phyloP scores from a whole-genome alignment of 331 rosid genomes.

The Acacia pycnantha region DNA sequence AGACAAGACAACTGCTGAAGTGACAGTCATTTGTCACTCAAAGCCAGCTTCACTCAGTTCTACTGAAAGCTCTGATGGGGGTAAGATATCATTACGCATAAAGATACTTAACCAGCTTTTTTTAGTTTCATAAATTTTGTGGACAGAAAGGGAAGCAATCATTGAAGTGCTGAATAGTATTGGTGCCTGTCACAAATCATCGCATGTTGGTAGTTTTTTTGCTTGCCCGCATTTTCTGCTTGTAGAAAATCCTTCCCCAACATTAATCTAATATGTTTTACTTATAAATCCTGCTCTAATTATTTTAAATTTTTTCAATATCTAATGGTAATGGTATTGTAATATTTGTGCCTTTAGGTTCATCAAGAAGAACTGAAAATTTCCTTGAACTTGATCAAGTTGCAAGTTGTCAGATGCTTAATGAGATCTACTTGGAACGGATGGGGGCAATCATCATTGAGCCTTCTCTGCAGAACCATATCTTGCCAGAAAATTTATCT shows the following conservation, averaged over 20 bases:
- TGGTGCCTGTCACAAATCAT: neutral
- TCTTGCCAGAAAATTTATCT: slow-evolving; percentile 33
- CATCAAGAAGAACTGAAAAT: slow-evolving; percentile 88
- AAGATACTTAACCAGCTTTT: neutral
- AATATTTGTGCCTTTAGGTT: slow-evolving; percentile 48
- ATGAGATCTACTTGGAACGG: slow-evolving; percentile 56
- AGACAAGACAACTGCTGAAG: slow-evolving; percentile 61
- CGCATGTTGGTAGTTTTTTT: neutral
- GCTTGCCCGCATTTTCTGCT: neutral
- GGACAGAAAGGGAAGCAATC: slow-evolving; percentile 9
- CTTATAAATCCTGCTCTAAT: neutral
- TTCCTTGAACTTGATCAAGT: slow-evolving; percentile 72
- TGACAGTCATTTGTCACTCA: slow-evolving; percentile 81
- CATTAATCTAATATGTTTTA: slow-evolving; percentile 13
- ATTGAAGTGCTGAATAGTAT: neutral
- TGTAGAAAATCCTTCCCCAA: neutral
- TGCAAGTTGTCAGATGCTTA: slow-evolving; percentile 45
- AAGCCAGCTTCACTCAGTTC: slow-evolving; percentile 91
- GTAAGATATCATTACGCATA: slow-evolving; percentile 36
- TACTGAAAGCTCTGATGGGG: slow-evolving; percentile 91
- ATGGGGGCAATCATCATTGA: slow-evolving; percentile 40
- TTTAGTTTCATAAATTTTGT: slow-evolving; percentile 1
- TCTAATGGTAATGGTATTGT: slow-evolving; percentile 2
- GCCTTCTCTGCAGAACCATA: slow-evolving; percentile 34
- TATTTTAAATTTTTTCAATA: neutral